Conservation (phyloP, 1,284 basidiomycete genomes). For the Heterobasidion occidentale region DNA sequence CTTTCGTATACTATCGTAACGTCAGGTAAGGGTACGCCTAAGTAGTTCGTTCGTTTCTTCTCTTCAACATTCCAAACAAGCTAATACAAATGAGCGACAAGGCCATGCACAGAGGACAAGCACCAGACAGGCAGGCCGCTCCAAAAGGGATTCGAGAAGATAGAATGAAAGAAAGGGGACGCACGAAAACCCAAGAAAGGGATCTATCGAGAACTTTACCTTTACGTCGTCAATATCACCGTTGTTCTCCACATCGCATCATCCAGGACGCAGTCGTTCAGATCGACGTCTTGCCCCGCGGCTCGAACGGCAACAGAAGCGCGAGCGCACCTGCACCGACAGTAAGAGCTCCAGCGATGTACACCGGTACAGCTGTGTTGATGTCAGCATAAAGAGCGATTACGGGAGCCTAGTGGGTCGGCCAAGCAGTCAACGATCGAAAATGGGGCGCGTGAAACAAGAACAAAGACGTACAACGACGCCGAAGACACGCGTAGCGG, state of each 20-base stretch:
- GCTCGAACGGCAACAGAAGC: conserved; percentile 71
- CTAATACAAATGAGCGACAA: too few species aligned
- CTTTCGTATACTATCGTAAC: too few species aligned
- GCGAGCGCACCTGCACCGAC: conserved; percentile 57
- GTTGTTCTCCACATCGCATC: too few species aligned
- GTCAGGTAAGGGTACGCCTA: too few species aligned
- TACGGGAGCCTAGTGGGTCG: conserved; percentile 48
- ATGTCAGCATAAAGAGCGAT: conserved; percentile 67
- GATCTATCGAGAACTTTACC: neutral
- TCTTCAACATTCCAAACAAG: too few species aligned
- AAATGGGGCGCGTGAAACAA: conserved; percentile 8
- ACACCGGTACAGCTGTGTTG: conserved; percentile 64
- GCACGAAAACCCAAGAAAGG: neutral
- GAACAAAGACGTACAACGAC: conserved; percentile 44
- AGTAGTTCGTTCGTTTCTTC: too few species aligned
- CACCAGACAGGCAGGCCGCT: too few species aligned
- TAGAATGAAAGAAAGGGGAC: neutral
- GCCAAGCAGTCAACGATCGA: neutral
- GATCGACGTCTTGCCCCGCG: conserved; percentile 56
- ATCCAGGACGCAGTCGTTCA: conserved; percentile 7
- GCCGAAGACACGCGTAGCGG: conserved; percentile 51
- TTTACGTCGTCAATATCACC: too few species aligned
- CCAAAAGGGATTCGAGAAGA: too few species aligned
- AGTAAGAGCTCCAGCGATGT: conserved; percentile 68
- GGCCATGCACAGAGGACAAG: too few species aligned